Percentiles rank a stretch among this genome's conserved stretches.
phyloP scores from a whole-genome alignment of 306 rosid genomes.

The Rosa chinensis region DNA sequence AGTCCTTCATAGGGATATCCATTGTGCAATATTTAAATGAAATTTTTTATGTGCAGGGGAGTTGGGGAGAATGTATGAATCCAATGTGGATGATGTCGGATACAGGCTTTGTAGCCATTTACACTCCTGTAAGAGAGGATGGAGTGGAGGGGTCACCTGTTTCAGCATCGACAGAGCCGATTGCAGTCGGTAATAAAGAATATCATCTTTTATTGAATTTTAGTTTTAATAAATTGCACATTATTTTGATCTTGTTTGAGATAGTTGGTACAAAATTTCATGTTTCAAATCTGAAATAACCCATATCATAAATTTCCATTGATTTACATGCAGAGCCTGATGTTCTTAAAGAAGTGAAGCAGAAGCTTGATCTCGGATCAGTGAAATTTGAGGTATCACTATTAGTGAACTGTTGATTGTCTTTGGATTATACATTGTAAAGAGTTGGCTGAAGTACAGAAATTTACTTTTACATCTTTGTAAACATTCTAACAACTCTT shows the following conservation, averaged over 20 bases:
- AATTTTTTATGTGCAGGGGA: constrained; percentile 63
- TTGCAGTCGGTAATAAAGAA: constrained; percentile 76
- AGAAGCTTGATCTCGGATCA: constrained; percentile 90
- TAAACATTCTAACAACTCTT: constrained; percentile 12
- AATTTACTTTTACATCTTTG: background rate
- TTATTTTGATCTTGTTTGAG: background rate
- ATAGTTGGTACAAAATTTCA: background rate
- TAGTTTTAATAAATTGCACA: background rate
- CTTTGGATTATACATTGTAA: background rate
- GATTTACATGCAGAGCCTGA: constrained; percentile 75
- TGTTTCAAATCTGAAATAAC: background rate
- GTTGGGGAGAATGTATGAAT: constrained; percentile 86
- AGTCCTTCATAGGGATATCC: background rate
- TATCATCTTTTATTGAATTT: background rate
- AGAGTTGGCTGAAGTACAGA: background rate
- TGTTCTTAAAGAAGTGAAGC: constrained; percentile 93
- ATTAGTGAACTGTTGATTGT: background rate
- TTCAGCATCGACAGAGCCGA: constrained; percentile 94
- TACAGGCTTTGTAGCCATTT: constrained; percentile 81
- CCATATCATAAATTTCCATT: constrained; percentile 7
- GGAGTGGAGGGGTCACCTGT: constrained; percentile 89
- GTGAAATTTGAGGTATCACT: constrained; percentile 83
- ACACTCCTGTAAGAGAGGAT: constrained; percentile 95
- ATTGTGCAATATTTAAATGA: constrained; percentile 20
- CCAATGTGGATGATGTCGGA: constrained; percentile 95